phyloP scores from a whole-genome alignment of 768 basidiomycete species.

The Tricholoma sp. region DNA sequence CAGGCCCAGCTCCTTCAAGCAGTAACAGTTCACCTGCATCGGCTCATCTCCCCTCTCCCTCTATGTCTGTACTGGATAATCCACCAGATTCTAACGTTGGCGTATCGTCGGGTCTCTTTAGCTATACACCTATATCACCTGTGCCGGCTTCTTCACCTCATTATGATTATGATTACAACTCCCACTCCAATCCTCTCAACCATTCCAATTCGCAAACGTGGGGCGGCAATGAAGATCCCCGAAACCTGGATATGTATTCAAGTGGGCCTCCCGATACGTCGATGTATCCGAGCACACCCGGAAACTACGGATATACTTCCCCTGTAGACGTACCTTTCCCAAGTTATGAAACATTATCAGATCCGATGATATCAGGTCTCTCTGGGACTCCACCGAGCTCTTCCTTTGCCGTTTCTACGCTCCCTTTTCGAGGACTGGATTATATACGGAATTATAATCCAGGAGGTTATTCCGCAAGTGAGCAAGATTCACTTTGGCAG shows the following conservation, averaged over 20 bases:
- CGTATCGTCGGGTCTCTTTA: slow-evolving; percentile 40
- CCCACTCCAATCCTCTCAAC: slow-evolving; percentile 33
- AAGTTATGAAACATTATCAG: slow-evolving; percentile 34
- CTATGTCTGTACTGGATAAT: slow-evolving; percentile 46
- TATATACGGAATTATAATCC: slow-evolving; percentile 76
- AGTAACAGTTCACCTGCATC: slow-evolving; percentile 76
- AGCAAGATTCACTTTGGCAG: slow-evolving; percentile 51
- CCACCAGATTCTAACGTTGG: slow-evolving; percentile 54
- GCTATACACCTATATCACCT: slow-evolving; percentile 45
- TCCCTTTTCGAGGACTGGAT: slow-evolving; percentile 84
- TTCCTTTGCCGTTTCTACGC: slow-evolving; percentile 64
- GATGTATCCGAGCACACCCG: slow-evolving; percentile 34
- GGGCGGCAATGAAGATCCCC: slow-evolving; percentile 37
- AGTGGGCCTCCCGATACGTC: slow-evolving; percentile 35
- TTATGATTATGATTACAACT: slow-evolving; percentile 52
- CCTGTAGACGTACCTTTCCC: slow-evolving; percentile 35
- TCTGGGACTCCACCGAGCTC: slow-evolving; percentile 58
- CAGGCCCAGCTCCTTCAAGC: slow-evolving; percentile 40
- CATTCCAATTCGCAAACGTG: slow-evolving; percentile 39
- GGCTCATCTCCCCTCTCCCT: slow-evolving; percentile 65
- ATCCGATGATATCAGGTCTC: slow-evolving; percentile 35
- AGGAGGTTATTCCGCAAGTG: slow-evolving; percentile 40
- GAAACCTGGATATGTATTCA: slow-evolving; percentile 39
- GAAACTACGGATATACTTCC: slow-evolving; percentile 35
- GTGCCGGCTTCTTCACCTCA: slow-evolving; percentile 48